A percentile compares a stretch with the other conserved stretches of the same genome.
Conservation (phyloP, 768 basidiomycete species). For the Gloeopeniophorella convolvens region DNA sequence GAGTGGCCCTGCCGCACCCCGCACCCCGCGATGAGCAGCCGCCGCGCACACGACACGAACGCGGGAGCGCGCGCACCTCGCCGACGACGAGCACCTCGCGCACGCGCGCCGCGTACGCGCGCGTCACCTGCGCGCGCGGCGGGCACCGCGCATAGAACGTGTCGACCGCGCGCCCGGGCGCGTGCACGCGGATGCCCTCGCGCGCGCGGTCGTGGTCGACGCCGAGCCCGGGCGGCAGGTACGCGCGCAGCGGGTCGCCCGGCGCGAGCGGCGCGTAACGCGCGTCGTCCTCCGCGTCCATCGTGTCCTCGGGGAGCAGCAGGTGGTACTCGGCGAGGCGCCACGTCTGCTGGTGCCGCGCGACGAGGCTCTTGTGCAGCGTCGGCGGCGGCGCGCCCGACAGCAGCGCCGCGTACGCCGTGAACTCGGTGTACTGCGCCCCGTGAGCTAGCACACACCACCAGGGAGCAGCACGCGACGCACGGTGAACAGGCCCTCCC, state of each 20-base stretch:
- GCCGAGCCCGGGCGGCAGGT: conserved; percentile 49
- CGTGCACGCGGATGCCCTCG: conserved; percentile 42
- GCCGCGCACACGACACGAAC: no score
- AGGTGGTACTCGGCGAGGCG: conserved; percentile 74
- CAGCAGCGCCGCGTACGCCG: conserved; percentile 73
- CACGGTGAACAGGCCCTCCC: conserved; percentile 80
- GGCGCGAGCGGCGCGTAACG: conserved; percentile 34
- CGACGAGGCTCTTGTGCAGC: conserved; percentile 69
- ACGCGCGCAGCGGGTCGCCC: conserved; percentile 58
- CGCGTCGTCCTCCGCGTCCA: conserved; percentile 3
- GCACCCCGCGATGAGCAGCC: neutral
- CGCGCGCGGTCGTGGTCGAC: conserved; percentile 45
- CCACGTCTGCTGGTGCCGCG: conserved; percentile 88
- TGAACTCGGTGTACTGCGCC: conserved; percentile 73
- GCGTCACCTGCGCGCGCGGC: conserved; percentile 5
- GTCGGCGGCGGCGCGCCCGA: conserved; percentile 56
- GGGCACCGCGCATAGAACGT: conserved; percentile 26
- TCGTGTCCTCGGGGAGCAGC: conserved; percentile 24
- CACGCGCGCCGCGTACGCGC: conserved; percentile 26
- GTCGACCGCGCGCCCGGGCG: conserved; percentile 32
- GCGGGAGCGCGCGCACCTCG: conserved; percentile 62
- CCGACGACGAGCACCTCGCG: conserved; percentile 67
- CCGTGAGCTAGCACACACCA: neutral
- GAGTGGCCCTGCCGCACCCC: conserved; percentile 63
- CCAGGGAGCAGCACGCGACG: no score